Percentiles rank a stretch among this genome's conserved stretches.
Conservation (phyloP, 495 filamentous ascomycete species). For the Penicillium bialowiezense region DNA sequence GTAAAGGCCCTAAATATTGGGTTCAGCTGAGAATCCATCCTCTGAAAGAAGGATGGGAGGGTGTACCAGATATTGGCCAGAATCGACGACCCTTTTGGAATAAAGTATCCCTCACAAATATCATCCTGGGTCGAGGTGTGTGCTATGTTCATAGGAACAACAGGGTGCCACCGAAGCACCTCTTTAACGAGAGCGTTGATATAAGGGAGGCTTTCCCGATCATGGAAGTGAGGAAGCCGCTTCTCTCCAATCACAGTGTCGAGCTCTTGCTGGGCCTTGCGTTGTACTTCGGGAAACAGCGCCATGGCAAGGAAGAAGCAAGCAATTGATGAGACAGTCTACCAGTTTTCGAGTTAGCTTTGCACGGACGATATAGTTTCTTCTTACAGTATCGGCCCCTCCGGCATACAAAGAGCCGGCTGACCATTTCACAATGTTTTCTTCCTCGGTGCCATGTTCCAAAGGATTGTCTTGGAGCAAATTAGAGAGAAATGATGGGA, state of each 20-base stretch:
- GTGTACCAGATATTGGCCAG: conserved; percentile 43
- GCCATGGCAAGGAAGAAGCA: conserved; percentile 46
- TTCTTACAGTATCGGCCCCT: conserved; percentile 51
- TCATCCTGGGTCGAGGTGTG: conserved; percentile 55
- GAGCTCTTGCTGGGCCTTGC: conserved; percentile 55
- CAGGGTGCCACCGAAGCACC: conserved; percentile 41
- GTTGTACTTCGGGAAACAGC: conserved; percentile 44
- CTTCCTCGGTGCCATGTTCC: conserved; percentile 22
- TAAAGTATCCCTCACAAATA: conserved; percentile 48
- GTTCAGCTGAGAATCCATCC: too few species aligned
- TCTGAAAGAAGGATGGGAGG: too few species aligned
- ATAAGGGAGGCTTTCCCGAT: conserved; percentile 35
- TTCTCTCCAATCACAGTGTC: conserved; percentile 45
- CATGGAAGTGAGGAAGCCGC: conserved; percentile 21
- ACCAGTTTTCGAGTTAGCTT: background rate
- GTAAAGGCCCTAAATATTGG: conserved; percentile 26
- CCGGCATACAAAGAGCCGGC: conserved; percentile 54
- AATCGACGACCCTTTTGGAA: conserved; percentile 47
- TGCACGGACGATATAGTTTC: background rate
- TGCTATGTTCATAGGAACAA: conserved; percentile 43
- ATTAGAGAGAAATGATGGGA: conserved; percentile 37
- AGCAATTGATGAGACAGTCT: conserved; percentile 30
- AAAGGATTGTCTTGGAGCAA: conserved; percentile 24
- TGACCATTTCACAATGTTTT: conserved; percentile 39
- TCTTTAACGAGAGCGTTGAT: conserved; percentile 41